Base-by-base conservation (phyloP, 1,284 basidiomycete genomes). In the Melampsora americana region DNA sequence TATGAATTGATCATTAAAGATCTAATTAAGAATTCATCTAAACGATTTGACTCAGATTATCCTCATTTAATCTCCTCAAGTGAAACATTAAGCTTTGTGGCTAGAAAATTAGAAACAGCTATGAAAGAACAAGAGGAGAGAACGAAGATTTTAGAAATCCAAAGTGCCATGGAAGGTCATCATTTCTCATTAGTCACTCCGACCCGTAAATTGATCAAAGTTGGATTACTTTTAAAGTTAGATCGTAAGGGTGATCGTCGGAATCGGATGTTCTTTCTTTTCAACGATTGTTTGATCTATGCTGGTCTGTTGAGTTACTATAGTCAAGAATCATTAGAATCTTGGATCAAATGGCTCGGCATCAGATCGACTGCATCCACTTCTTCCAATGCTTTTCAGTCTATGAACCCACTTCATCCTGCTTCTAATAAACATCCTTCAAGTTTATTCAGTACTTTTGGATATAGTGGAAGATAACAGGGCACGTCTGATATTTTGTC, bases 241-340 rank as follows among this genome's bases (percentile, higher is more conserved):
- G 75, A 80, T 50, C 79, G 79, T 4, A 46, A 68, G 0, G 77
- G 79, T 2, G 78, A 79, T 20, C 79, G 81, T 42, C 70, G 89
- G 77, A 50, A 66, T 18, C 86, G 89, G 64, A 88, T 90, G 77
- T 90, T 93, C 80, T 84, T 93, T 16, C 85, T 94, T 0, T 92
- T 94, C 81, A 90, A 89, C 9, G 92, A 94, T 82, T 89, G 88
- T 79, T 82, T 94, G 23, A 80, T 93, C 32, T 93, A 92, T 89
- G 86, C 62, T 20, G 70, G 59, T 1, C 32, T 64, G 18, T 44
- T 71, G 18, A 71, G 53, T 11, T 50, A 64, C 42, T 48, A 61
- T 12, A 71, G 64, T 32, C 60, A 50, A 11, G 69, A 64, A 64
- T 71, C 69, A 35, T 59, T 71, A 14, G 69, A 71, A 20, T 14